A percentile compares a stretch with the other conserved stretches of the same genome.
These are phyloP conservation scores for Naematelia encephala DNA, from an alignment of 768 basidiomycete species.

Conservation along the genomic window DNA sequence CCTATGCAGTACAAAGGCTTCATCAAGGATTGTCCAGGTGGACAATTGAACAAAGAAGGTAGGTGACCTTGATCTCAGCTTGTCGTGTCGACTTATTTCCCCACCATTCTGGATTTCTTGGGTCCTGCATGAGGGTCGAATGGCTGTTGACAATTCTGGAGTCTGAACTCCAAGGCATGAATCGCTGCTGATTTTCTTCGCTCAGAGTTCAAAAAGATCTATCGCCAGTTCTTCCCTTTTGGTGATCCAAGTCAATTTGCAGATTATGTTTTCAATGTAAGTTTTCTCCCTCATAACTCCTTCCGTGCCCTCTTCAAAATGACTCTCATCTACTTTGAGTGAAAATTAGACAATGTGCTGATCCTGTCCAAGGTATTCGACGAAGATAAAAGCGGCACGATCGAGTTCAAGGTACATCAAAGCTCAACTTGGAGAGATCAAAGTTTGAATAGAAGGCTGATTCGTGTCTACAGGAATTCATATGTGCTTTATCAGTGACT, in stretches of 20 bases:
- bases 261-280: conserved; percentile 95
- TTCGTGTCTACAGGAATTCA: conserved; percentile 60
- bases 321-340: neutral
- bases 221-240: conserved; percentile 99
- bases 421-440: no score
- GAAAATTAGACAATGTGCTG: neutral
- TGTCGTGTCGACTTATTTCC: no score
- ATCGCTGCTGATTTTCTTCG: neutral
- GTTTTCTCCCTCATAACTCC: neutral
- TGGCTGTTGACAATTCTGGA: neutral
- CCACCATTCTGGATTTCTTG: no score
- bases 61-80: no score
- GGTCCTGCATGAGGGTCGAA: neutral
- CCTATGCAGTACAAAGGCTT: conserved; percentile 88
- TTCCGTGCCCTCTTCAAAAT: neutral
- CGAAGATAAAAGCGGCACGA: conserved; percentile 58
- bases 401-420: conserved; percentile 96
- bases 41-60: conserved; percentile 81
- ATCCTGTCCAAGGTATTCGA: conserved; percentile 46
- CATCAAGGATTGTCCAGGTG: conserved; percentile 96
- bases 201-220: conserved; percentile 89
- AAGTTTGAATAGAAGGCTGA: no score
- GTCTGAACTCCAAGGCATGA: neutral
- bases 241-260: conserved; percentile 96
- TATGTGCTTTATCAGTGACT: conserved; percentile 93